Conservation (phyloP, 2,329 filamentous ascomycete genomes). For the Xylaria sp. region DNA sequence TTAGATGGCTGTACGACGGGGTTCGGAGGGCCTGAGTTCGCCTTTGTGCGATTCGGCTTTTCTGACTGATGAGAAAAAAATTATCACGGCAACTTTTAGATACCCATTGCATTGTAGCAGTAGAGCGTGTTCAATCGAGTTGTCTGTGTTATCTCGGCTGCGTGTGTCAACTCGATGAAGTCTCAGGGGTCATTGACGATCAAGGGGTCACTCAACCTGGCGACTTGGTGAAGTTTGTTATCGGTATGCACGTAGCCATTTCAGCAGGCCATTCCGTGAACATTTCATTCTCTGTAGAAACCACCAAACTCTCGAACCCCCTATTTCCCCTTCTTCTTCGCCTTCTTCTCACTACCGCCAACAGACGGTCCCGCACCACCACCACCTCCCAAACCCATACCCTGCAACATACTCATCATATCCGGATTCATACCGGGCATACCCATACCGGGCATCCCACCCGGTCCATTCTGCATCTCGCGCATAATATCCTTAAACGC, state of each 20-base stretch:
- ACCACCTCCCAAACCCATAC: constrained; percentile 24
- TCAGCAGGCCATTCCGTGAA: neutral
- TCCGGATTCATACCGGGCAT: constrained; percentile 28
- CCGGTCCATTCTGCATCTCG: constrained; percentile 62
- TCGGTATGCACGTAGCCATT: too few relatives aligned
- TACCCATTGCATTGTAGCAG: constrained; percentile 21
- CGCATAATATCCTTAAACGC: constrained; percentile 96
- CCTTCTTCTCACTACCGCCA: constrained; percentile 38
- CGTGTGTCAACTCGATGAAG: neutral
- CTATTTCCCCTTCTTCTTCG: constrained; percentile 44
- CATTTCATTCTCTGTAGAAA: neutral
- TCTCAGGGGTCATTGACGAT: too few relatives aligned
- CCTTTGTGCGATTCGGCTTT: neutral
- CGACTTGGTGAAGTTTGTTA: too few relatives aligned
- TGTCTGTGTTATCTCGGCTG: constrained; percentile 3
- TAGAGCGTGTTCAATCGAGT: constrained; percentile 12
- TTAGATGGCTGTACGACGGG: neutral
- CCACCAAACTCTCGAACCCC: constrained; percentile 1
- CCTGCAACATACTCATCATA: constrained; percentile 29
- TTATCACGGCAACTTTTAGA: constrained; percentile 15
- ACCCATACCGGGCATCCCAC: constrained; percentile 27
- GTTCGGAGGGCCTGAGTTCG: neutral
- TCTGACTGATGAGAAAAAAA: neutral
- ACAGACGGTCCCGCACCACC: constrained; percentile 22
- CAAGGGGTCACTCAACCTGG: too few relatives aligned